These are phyloP conservation scores for Euryodendron excelsum DNA, from an alignment of 148 eudicot genomes.

Conservation along the genomic window DNA sequence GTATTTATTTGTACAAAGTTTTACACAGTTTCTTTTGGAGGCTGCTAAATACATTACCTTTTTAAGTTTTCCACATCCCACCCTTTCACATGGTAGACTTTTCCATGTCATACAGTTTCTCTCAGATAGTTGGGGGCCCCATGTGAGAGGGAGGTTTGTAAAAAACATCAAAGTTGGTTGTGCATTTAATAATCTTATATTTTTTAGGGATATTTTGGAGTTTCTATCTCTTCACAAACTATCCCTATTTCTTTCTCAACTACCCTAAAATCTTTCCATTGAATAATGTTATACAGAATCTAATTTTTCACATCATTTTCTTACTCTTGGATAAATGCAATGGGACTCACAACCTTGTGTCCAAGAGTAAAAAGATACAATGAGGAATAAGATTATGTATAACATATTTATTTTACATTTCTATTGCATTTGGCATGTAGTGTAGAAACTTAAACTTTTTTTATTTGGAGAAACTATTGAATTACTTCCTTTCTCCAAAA, in stretches of 20 bases:
- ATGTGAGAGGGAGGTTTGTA: not conserved
- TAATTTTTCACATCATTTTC: not conserved
- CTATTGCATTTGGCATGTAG: no score
- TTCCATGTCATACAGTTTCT: no score
- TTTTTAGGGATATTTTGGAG: not conserved
- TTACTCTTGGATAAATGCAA: no score
- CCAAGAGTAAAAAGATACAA: no score
- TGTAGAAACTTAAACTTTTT: no score
- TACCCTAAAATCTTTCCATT: not conserved
- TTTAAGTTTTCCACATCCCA: not conserved
- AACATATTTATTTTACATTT: no score
- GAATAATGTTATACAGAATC: not conserved
- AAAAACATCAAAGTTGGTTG: not conserved
- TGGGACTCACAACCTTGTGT: no score
- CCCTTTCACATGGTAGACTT: not conserved
- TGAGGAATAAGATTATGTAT: no score
- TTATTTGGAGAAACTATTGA: no score
- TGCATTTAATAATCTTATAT: not conserved
- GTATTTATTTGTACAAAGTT: not conserved
- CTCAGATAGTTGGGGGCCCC: no score
- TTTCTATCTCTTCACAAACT: not conserved
- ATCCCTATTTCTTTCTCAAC: not conserved
- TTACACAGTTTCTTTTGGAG: not conserved
- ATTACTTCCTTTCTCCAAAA: not conserved
- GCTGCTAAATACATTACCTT: not conserved